Evolutionary conservation across 2,329 filamentous ascomycete species (phyloP).

Genomic region (Mycogone perniciosa): DNA sequence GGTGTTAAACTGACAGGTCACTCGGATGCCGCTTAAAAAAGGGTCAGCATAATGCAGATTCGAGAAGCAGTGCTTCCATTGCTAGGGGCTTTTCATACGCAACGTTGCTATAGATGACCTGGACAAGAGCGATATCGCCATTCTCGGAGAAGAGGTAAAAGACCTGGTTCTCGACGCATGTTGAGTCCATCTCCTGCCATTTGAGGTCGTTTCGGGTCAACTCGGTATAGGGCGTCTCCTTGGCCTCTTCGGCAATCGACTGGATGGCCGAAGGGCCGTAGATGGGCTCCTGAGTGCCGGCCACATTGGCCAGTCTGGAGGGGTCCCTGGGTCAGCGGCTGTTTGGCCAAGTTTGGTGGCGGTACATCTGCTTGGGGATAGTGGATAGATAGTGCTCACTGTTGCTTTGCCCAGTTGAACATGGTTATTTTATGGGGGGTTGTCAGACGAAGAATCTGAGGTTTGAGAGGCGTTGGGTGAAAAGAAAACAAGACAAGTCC

Average conservation of each 20-base stretch:
- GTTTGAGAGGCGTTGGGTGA: background rate
- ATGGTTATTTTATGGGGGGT: slow-evolving; percentile 44
- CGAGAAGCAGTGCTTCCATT: background rate
- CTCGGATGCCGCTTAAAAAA: slow-evolving; percentile 67
- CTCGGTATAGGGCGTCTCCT: slow-evolving; percentile 73
- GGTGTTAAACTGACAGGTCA: slow-evolving; percentile 87
- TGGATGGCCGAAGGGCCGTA: slow-evolving; percentile 86
- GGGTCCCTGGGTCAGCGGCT: slow-evolving; percentile 1
- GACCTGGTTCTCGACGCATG: slow-evolving; percentile 87
- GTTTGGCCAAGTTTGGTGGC: background rate
- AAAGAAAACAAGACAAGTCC: background rate
- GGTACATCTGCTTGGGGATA: background rate
- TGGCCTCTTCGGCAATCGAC: slow-evolving; percentile 75
- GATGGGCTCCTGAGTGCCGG: slow-evolving; percentile 92
- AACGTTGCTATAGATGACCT: slow-evolving; percentile 98
- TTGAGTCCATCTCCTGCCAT: slow-evolving; percentile 77
- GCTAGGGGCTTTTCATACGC: slow-evolving; percentile 52
- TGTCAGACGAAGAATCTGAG: background rate
- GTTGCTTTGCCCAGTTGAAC: slow-evolving; percentile 94
- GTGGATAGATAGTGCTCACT: slow-evolving; percentile 48
- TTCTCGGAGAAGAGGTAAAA: slow-evolving; percentile 84
- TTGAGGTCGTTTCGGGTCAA: slow-evolving; percentile 69
- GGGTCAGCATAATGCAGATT: background rate
- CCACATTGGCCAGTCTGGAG: slow-evolving; percentile 65
- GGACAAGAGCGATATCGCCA: slow-evolving; percentile 70